A percentile compares a stretch with the other conserved stretches of the same genome.
These are phyloP conservation scores for Colletotrichum horii DNA, from an alignment of 2,329 filamentous ascomycete genomes.

Conservation along the genomic window DNA sequence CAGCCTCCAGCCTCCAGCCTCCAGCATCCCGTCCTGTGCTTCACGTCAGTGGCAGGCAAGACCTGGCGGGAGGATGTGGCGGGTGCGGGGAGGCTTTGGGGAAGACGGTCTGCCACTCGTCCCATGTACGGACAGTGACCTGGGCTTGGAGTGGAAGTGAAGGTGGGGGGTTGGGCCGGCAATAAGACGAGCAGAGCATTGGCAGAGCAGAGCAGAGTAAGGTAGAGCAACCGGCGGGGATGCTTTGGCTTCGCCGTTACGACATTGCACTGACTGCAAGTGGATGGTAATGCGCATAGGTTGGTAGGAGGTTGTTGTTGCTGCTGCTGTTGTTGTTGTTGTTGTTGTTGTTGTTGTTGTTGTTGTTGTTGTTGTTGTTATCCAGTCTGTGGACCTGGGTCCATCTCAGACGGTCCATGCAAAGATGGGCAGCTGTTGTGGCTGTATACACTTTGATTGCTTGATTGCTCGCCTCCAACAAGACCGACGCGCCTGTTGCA, in stretches of 20 bases:
- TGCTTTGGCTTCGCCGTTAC: neutral
- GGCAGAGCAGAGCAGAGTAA: neutral
- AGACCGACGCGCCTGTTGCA: neutral
- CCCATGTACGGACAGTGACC: neutral
- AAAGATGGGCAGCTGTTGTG: neutral
- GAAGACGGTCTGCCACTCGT: neutral
- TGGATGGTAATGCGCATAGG: neutral
- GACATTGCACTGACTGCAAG: neutral
- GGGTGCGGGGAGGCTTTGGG: slow-evolving; percentile 7
- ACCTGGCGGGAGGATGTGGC: neutral
- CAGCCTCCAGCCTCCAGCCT: neutral
- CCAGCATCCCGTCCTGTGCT: neutral
- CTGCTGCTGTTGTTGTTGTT: neutral
- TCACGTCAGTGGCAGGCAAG: neutral
- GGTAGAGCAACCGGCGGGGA: neutral
- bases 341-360: neutral
- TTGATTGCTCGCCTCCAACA: no score
- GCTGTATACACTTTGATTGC: no score
- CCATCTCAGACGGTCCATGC: neutral
- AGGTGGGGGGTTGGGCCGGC: neutral
- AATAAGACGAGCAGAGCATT: neutral
- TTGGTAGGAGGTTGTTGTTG: neutral
- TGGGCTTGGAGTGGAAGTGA: neutral
- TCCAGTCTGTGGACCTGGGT: neutral
- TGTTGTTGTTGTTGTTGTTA: neutral